A percentile compares a stretch with the other conserved stretches of the same genome.
phyloP scores from a whole-genome alignment of 768 basidiomycete genomes.

The Agaricus sinodeliciosus region DNA sequence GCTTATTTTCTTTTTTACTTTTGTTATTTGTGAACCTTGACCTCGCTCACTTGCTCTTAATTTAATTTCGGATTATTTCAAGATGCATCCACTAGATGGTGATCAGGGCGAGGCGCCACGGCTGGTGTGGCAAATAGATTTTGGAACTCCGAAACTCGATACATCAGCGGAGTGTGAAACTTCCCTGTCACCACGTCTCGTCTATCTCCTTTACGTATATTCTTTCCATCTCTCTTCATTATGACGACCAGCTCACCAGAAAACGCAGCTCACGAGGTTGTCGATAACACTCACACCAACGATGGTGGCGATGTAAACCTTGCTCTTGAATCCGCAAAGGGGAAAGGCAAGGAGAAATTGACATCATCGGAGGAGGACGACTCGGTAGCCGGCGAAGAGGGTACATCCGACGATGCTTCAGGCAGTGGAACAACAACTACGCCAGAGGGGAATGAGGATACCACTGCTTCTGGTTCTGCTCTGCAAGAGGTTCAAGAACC shows the following conservation, averaged over 20 bases:
- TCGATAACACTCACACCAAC: neutral
- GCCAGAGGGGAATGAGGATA: neutral
- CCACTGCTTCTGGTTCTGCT: neutral
- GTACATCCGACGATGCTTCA: neutral
- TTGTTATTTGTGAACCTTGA: no score
- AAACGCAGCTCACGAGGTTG: neutral
- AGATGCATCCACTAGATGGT: no score
- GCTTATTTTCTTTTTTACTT: no score
- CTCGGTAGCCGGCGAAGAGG: neutral
- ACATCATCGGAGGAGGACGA: neutral
- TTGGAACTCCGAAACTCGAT: no score
- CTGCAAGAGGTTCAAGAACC: neutral
- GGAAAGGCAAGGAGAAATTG: slow-evolving; percentile 1
- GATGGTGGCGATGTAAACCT: neutral
- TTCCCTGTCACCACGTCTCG: neutral
- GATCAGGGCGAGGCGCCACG: no score
- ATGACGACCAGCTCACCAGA: neutral
- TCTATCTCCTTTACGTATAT: neutral
- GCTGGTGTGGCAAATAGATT: no score
- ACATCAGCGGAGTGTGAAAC: slow-evolving; percentile 1
- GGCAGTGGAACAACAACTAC: neutral
- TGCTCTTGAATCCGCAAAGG: neutral
- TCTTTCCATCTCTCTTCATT: neutral
- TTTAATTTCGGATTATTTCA: no score
- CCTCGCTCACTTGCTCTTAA: no score